These are phyloP conservation scores for Boletus sp. DNA, from an alignment of 768 basidiomycete genomes.

Conservation along the genomic window DNA sequence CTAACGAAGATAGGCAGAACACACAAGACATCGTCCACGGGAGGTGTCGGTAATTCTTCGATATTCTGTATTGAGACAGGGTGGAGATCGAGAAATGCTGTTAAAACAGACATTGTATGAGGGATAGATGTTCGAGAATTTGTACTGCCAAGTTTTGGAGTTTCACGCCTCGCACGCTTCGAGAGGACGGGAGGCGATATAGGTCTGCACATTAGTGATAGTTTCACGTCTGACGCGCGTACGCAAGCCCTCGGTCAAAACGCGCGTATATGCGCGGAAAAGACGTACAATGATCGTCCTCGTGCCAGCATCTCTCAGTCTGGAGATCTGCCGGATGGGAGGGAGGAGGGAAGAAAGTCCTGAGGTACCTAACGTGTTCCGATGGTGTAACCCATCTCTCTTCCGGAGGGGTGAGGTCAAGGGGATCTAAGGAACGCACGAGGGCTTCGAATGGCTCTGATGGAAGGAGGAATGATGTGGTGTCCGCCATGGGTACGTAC, in stretches of 20 bases:
- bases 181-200: conserved; percentile 45
- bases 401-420: conserved; percentile 38
- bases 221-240: conserved; percentile 23
- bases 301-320: conserved; percentile 40
- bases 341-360: conserved; percentile 14
- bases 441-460: conserved; percentile 54
- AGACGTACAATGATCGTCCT: conserved; percentile 35
- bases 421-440: conserved; percentile 33
- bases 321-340: conserved; percentile 25
- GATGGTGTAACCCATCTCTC: conserved; percentile 40
- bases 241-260: not conserved
- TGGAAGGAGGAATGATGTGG: conserved; percentile 50
- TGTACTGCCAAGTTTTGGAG: conserved; percentile 40
- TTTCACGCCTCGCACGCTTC: conserved; percentile 44
- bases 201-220: conserved; percentile 32
- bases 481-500: conserved; percentile 48
- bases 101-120: conserved; percentile 22
- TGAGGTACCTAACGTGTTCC: conserved; percentile 21
- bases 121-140: conserved; percentile 27
- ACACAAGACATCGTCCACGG: conserved; percentile 42
- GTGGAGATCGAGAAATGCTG: conserved; percentile 20
- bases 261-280: conserved; percentile 17
- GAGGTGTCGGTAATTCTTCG: conserved; percentile 29
- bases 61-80: conserved; percentile 31
- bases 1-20: conserved; percentile 13